Base-by-base conservation (phyloP, 208 protist species). In the Wallacemonas collosoma region DNA sequence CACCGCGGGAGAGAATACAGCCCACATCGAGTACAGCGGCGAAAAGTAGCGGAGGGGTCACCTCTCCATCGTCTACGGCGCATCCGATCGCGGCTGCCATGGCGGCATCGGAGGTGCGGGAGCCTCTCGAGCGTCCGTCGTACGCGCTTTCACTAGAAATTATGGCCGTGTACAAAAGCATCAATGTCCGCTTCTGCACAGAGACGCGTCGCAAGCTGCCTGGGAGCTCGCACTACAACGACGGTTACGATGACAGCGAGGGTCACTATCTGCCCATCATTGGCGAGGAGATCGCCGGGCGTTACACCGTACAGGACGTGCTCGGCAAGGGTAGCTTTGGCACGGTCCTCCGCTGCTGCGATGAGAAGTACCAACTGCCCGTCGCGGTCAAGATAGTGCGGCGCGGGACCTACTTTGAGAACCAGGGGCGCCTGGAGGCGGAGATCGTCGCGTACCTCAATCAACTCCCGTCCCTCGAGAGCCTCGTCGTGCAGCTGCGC, bases 251-350 rank as follows among this genome's bases (percentile, higher is more conserved):
- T 67, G 93, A 97, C 79, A 54, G 79, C 38, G 71, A 91, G 35
- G 93, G 93, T 2, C 78, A 96, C 75, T 97, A 96, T 77, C 48
- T 96, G 56, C 75, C 85, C 36, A 81, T 86, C 56, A 76, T 79
- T 3, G 89, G 86, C 5, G 90, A 97, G 50, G 72, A 86, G 8
- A 96, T 97, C 50, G 82, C 72, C 11, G 79, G 76, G 2, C 88
- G 91, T 40, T 98, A 95, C 65, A 86, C 83, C 6, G 89, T 98
- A n/a, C 77, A 88, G 48, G 82, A 83, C 26, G 62, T 91, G n/a
- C 64, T 98, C 35, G 95, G 95, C 3, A 90, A 91, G 26, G 95
- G 95, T 47, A 93, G 82, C 78, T 98, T 97, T 45, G 95, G 95
- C 41, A 89, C 85, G 6, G 95, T 97, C 35, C 68, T 97, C 12